phyloP scores from a whole-genome alignment of 768 basidiomycete genomes.

The Leucocoprinus birnbaumii region DNA sequence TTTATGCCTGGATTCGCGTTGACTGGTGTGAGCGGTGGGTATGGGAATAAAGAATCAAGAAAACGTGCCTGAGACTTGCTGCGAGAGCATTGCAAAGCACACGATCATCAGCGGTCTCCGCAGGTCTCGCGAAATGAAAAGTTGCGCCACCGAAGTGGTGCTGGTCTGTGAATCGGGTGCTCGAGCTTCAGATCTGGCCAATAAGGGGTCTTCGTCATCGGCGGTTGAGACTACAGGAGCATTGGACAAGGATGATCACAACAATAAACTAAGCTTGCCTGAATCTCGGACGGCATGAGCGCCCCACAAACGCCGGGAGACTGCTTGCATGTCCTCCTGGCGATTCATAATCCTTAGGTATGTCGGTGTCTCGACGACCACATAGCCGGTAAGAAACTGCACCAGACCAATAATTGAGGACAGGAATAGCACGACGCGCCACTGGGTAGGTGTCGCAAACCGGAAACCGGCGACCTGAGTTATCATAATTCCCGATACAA shows the following conservation, averaged over 20 bases:
- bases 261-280: conserved; percentile 20
- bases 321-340: conserved; percentile 44
- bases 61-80: conserved; percentile 71
- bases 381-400: conserved; percentile 53
- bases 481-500: conserved; percentile 85
- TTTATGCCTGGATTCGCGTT: conserved; percentile 68
- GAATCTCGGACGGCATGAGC: conserved; percentile 21
- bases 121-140: conserved; percentile 50
- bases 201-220: conserved; percentile 38
- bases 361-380: conserved; percentile 69
- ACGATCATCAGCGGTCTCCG: conserved; percentile 63
- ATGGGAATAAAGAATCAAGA: not conserved
- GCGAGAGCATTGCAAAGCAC: conserved; percentile 69
- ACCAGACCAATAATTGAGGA: conserved; percentile 53
- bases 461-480: conserved; percentile 76
- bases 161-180: conserved; percentile 20
- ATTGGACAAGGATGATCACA: not conserved
- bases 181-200: conserved; percentile 29
- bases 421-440: conserved; percentile 69
- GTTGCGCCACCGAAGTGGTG: conserved; percentile 48
- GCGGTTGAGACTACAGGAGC: conserved; percentile 1
- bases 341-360: conserved; percentile 56
- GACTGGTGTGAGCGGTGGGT: too few relatives aligned
- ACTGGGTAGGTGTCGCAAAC: conserved; percentile 65
- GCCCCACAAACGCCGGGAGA: conserved; percentile 54